Evolutionary conservation across 768 basidiomycete species (phyloP).

Genomic region (Collybia sordida): DNA sequence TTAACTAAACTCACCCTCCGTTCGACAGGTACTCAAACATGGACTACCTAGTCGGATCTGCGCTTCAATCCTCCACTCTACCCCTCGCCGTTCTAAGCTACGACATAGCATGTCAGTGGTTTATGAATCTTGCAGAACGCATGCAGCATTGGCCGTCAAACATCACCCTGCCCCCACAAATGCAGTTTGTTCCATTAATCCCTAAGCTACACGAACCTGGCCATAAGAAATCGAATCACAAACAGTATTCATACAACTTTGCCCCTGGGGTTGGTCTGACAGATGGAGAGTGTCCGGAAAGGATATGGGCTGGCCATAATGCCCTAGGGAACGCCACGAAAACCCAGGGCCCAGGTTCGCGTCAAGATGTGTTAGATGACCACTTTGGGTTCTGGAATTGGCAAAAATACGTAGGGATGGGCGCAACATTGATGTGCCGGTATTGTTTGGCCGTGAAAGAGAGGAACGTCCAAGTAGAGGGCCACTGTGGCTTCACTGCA

Average conservation of each 20-base stretch:
- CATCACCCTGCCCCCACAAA: too few relatives aligned
- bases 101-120: too few relatives aligned
- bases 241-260: too few relatives aligned
- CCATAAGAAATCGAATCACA: too few relatives aligned
- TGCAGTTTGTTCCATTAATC: too few relatives aligned
- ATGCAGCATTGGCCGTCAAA: too few relatives aligned
- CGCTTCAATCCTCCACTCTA: background rate
- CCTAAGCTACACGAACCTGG: too few relatives aligned
- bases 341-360: constrained; percentile 27
- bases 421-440: background rate
- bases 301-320: too few relatives aligned
- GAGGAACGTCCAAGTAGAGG: too few relatives aligned
- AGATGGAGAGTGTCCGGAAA: too few relatives aligned
- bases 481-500: too few relatives aligned
- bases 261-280: too few relatives aligned
- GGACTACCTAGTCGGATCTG: constrained; percentile 20
- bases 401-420: background rate
- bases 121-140: constrained; percentile 8
- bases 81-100: constrained; percentile 18
- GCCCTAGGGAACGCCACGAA: constrained; percentile 24
- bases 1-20: background rate
- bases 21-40: constrained; percentile 22
- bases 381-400: background rate
- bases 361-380: constrained; percentile 8
- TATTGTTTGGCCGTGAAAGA: background rate